Evolutionary conservation across 352 stramenopile genomes (phyloP).

Genomic region (Pythium brachiatum): DNA sequence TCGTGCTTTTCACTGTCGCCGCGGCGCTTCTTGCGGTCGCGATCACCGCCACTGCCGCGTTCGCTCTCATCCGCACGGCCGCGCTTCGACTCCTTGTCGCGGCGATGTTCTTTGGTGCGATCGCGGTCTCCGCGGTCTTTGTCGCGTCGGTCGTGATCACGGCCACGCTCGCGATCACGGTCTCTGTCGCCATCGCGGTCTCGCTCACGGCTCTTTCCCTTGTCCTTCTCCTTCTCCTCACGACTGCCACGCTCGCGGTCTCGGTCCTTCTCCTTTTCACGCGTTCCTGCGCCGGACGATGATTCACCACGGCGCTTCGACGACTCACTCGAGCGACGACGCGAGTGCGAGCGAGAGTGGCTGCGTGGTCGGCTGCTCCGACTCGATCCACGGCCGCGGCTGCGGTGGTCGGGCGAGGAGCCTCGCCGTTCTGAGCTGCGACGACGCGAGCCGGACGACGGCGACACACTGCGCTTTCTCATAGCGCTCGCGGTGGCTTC

Average conservation of each 20-base stretch:
- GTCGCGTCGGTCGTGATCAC: conserved; percentile 10
- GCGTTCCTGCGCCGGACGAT: conserved; percentile 24
- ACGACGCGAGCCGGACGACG: conserved; percentile 22
- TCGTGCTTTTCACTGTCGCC: conserved; percentile 23
- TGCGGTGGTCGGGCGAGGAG: conserved; percentile 28
- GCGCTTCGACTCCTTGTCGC: conserved; percentile 32
- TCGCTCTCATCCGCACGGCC: conserved; percentile 32
- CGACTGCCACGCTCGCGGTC: conserved; percentile 27
- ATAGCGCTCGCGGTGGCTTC: conserved; percentile 18
- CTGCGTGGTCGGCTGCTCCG: conserved; percentile 29
- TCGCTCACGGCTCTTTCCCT: conserved; percentile 8
- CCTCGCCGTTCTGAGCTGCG: conserved; percentile 28
- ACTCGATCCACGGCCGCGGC: conserved; percentile 25
- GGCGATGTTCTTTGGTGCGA: conserved; percentile 10
- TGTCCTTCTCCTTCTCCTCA: not conserved
- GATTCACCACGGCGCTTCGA: conserved; percentile 36
- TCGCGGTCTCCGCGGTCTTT: conserved; percentile 27
- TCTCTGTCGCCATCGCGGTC: conserved; percentile 33
- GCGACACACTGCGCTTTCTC: conserved; percentile 33
- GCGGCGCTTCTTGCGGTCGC: conserved; percentile 37
- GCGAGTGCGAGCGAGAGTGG: conserved; percentile 43
- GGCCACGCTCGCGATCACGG: conserved; percentile 22
- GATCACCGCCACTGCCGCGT: conserved; percentile 31
- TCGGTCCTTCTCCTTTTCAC: conserved; percentile 12
- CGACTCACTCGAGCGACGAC: conserved; percentile 34